These are phyloP conservation scores for Aspergillus persii DNA, from an alignment of 2,329 filamentous ascomycete genomes.

Conservation along the genomic window DNA sequence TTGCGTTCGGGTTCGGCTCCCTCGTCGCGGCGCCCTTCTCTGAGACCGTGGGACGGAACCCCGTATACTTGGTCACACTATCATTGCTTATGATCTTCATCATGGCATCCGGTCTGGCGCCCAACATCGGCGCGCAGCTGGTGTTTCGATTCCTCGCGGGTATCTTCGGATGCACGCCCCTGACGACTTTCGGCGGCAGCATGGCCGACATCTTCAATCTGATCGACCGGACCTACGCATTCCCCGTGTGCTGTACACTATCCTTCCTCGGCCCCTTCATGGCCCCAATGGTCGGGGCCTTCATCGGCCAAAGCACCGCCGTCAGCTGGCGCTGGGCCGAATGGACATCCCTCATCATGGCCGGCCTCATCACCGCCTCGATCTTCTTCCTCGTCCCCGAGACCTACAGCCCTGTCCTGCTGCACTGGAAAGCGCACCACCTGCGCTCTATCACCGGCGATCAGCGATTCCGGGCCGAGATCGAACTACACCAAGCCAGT, in stretches of 20 bases:
- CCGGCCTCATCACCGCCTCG: slow-evolving; percentile 30
- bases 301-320: slow-evolving; percentile 37
- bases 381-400: slow-evolving; percentile 50
- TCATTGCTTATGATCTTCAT: slow-evolving; percentile 50
- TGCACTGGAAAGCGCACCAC: slow-evolving; percentile 46
- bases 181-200: slow-evolving; percentile 45
- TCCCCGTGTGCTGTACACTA: slow-evolving; percentile 50
- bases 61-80: slow-evolving; percentile 49
- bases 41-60: slow-evolving; percentile 49
- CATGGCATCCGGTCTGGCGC: slow-evolving; percentile 48
- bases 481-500: slow-evolving; percentile 44
- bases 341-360: slow-evolving; percentile 45
- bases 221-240: slow-evolving; percentile 48
- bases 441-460: slow-evolving; percentile 45
- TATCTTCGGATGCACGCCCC: slow-evolving; percentile 45
- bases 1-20: slow-evolving; percentile 49
- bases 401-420: slow-evolving; percentile 49
- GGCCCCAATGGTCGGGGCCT: slow-evolving; percentile 48
- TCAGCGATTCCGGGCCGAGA: slow-evolving; percentile 46
- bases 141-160: slow-evolving; percentile 52
- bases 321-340: slow-evolving; percentile 50
- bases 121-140: slow-evolving; percentile 48
- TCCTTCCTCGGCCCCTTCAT: slow-evolving; percentile 36
- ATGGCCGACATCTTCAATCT: slow-evolving; percentile 48
- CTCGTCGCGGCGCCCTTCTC: slow-evolving; percentile 49